phyloP scores from a whole-genome alignment of 441 rosid genomes.

The Populus hybrid region DNA sequence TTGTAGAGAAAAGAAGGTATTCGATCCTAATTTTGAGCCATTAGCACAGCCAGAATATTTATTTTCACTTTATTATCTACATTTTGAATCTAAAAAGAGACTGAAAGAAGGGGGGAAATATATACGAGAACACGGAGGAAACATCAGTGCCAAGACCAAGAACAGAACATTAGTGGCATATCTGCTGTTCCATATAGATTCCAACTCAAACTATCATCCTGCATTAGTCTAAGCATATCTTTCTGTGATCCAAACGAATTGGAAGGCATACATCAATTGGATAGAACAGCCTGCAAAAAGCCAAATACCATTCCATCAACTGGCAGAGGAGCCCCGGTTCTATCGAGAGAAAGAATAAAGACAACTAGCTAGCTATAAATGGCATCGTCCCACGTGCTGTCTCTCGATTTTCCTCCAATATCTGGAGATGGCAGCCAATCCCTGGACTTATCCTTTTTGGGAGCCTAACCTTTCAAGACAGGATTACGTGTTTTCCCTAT shows the following conservation, averaged over 20 bases:
- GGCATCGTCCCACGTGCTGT: not conserved
- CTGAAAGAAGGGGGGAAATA: too few relatives aligned
- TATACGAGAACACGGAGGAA: not conserved
- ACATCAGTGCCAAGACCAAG: not conserved
- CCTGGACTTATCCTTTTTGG: constrained; percentile 17
- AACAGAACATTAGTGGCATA: not conserved
- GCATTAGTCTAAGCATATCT: not conserved
- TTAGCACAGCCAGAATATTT: too few relatives aligned
- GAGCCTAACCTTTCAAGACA: constrained; percentile 3
- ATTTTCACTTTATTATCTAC: too few relatives aligned
- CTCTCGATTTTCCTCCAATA: too few relatives aligned
- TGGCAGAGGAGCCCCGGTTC: not conserved
- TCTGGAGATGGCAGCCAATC: not conserved
- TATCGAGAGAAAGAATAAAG: not conserved
- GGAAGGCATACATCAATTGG: not conserved
- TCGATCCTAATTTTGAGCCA: too few relatives aligned
- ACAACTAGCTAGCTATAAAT: constrained; percentile 4
- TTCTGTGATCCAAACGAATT: not conserved
- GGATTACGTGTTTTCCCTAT: constrained; percentile 20
- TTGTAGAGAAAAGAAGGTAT: too few relatives aligned
- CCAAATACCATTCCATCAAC: not conserved
- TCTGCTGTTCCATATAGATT: not conserved
- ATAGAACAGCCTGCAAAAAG: not conserved
- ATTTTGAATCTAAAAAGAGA: too few relatives aligned
- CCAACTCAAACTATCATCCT: not conserved